Percentiles rank a stretch among this genome's conserved stretches.
Evolutionary conservation across 108 stramenopile genomes (phyloP).

Genomic region (Nitzschia sp.): DNA sequence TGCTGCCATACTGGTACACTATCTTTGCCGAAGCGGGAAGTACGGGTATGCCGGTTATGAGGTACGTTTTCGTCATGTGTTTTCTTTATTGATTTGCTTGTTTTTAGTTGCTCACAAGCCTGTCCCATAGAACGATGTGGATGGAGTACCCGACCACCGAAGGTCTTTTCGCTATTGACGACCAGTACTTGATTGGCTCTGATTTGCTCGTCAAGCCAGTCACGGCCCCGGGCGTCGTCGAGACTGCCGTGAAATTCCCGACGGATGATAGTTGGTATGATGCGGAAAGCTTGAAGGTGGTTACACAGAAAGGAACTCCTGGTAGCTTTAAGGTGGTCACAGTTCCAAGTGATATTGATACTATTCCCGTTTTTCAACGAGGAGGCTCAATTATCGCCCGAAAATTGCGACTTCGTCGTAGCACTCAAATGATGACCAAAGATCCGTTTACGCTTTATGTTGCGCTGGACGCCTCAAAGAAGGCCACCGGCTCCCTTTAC

Average conservation of each 20-base stretch:
- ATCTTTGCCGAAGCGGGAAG: slow-evolving; percentile 80
- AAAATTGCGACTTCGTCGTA: slow-evolving; percentile 93
- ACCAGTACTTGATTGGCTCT: slow-evolving; percentile 95
- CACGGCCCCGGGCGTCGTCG: slow-evolving; percentile 75
- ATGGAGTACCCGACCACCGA: slow-evolving; percentile 87
- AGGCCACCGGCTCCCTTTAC: slow-evolving; percentile 86
- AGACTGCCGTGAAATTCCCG: slow-evolving; percentile 80
- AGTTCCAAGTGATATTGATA: slow-evolving; percentile 84
- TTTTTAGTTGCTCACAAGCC: background rate
- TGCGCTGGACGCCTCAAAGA: slow-evolving; percentile 70
- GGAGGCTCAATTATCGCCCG: slow-evolving; percentile 90
- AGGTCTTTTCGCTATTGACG: slow-evolving; percentile 63
- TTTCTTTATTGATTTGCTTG: no score
- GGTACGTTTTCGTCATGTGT: slow-evolving; percentile 56
- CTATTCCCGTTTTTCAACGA: slow-evolving; percentile 90
- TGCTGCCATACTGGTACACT: slow-evolving; percentile 98
- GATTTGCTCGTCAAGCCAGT: slow-evolving; percentile 97
- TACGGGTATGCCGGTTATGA: slow-evolving; percentile 98
- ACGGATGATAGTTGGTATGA: slow-evolving; percentile 82
- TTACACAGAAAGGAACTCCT: slow-evolving; percentile 40
- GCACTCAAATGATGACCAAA: slow-evolving; percentile 80
- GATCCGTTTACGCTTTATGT: slow-evolving; percentile 98
- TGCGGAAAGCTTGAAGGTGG: slow-evolving; percentile 67
- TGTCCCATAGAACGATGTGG: slow-evolving; percentile 77
- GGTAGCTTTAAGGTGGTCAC: slow-evolving; percentile 35